phyloP scores from a whole-genome alignment of 1,139 yeast species.

The Geotrichum bryndzae region DNA sequence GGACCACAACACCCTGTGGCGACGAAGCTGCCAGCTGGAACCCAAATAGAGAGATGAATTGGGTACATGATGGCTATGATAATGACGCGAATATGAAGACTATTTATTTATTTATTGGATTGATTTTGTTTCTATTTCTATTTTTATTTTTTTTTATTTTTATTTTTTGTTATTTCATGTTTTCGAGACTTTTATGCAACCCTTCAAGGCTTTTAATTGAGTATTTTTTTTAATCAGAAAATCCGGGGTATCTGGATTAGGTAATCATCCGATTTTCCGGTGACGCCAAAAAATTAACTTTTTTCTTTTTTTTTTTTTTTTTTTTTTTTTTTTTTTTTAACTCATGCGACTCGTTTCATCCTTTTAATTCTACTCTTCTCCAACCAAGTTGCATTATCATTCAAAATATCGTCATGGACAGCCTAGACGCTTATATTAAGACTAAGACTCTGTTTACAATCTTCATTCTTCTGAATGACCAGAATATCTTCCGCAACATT shows the following conservation, averaged over 20 bases:
- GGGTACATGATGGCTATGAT: not conserved
- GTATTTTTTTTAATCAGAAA: not conserved
- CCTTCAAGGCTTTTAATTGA: not conserved
- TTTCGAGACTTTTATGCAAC: not conserved
- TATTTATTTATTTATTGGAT: not conserved
- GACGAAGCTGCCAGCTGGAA: slow-evolving; percentile 36
- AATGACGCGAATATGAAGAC: not conserved
- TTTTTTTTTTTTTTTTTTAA: not conserved
- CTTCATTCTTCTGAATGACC: not conserved
- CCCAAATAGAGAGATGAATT: slow-evolving; percentile 23
- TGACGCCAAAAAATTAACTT: not conserved
- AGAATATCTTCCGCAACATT: not conserved
- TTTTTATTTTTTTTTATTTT: not conserved
- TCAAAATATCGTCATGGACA: not conserved
- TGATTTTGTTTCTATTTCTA: not conserved
- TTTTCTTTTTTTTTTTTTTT: slow-evolving; percentile 7
- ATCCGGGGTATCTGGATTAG: not conserved
- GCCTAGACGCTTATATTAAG: not conserved
- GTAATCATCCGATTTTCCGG: slow-evolving; percentile 3
- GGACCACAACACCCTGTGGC: slow-evolving; percentile 36
- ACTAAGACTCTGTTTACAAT: not conserved
- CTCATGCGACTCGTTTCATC: no score
- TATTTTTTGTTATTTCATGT: not conserved
- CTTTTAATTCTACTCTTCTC: not conserved
- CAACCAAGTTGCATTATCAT: not conserved